A percentile compares a stretch with the other conserved stretches of the same genome.
These are phyloP conservation scores for Barnettozyma wickerhamii DNA, from an alignment of 805 yeast species.

Conservation along the genomic window DNA sequence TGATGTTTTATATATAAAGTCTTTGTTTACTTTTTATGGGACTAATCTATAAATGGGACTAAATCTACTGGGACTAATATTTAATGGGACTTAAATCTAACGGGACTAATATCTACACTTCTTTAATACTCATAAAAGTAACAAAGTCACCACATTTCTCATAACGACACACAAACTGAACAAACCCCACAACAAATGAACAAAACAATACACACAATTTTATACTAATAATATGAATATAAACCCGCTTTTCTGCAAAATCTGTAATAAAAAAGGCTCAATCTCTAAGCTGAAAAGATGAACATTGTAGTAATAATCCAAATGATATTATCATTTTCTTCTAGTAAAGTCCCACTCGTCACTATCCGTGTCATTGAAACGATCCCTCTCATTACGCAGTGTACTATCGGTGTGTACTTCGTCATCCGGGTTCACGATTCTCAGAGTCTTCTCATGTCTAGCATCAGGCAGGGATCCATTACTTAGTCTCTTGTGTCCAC, in stretches of 20 bases:
- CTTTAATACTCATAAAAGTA: too few relatives aligned
- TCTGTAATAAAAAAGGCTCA: neutral
- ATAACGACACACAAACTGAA: neutral
- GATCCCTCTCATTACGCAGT: conserved; percentile 1
- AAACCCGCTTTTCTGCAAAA: neutral
- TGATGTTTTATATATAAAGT: neutral
- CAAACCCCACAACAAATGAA: too few relatives aligned
- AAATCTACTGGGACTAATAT: too few relatives aligned
- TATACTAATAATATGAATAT: too few relatives aligned
- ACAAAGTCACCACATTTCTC: too few relatives aligned
- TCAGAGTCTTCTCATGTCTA: conserved; percentile 39
- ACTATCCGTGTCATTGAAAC: conserved; percentile 9
- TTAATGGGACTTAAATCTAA: too few relatives aligned
- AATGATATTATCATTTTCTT: conserved; percentile 3
- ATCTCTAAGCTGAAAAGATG: too few relatives aligned
- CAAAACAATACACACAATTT: too few relatives aligned
- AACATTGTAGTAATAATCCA: too few relatives aligned
- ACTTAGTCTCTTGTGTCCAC: conserved; percentile 46
- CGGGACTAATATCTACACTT: too few relatives aligned
- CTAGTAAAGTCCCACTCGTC: conserved; percentile 9
- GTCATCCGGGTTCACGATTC: conserved; percentile 46
- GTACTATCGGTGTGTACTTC: conserved; percentile 10
- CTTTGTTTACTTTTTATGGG: neutral
- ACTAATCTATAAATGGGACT: too few relatives aligned
- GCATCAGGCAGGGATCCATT: conserved; percentile 54